Evolutionary conservation across 768 basidiomycete species (phyloP).

Genomic region (Rubroboletus satanas): DNA sequence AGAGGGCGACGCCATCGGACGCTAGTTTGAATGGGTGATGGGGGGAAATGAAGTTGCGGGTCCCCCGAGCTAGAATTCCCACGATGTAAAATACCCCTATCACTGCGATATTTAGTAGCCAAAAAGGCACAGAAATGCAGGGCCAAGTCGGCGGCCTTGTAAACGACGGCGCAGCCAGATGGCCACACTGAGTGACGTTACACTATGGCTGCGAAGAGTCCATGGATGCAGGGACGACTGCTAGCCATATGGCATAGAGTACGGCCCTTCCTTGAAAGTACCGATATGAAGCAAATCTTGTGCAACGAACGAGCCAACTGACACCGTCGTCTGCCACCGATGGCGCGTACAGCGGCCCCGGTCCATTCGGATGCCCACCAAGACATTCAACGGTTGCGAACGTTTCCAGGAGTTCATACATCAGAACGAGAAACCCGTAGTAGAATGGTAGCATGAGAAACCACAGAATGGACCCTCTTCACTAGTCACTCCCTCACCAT

Average conservation of each 20-base stretch:
- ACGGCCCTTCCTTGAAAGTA: background rate
- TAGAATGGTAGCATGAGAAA: background rate
- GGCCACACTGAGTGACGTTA: too few species aligned
- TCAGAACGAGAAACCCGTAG: background rate
- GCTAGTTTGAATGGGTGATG: background rate
- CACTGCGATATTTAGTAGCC: too few species aligned
- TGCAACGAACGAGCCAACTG: background rate
- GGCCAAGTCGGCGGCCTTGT: too few species aligned
- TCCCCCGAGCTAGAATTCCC: slow-evolving; percentile 2
- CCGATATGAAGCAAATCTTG: background rate
- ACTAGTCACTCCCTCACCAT: too few species aligned
- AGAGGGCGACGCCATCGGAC: slow-evolving; percentile 44
- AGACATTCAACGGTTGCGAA: too few species aligned
- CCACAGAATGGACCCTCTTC: background rate
- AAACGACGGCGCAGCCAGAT: too few species aligned
- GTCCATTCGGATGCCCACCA: background rate
- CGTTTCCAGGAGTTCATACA: background rate
- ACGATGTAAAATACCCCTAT: slow-evolving; percentile 14
- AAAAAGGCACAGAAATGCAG: too few species aligned
- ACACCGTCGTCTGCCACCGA: background rate
- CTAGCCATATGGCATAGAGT: too few species aligned
- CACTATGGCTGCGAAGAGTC: too few species aligned
- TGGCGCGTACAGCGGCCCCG: too few species aligned
- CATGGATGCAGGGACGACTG: too few species aligned
- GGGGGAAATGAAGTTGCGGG: background rate